A percentile compares a stretch with the other conserved stretches of the same genome.
phyloP scores from a whole-genome alignment of 345 rosid genomes.

The Citrus medica region DNA sequence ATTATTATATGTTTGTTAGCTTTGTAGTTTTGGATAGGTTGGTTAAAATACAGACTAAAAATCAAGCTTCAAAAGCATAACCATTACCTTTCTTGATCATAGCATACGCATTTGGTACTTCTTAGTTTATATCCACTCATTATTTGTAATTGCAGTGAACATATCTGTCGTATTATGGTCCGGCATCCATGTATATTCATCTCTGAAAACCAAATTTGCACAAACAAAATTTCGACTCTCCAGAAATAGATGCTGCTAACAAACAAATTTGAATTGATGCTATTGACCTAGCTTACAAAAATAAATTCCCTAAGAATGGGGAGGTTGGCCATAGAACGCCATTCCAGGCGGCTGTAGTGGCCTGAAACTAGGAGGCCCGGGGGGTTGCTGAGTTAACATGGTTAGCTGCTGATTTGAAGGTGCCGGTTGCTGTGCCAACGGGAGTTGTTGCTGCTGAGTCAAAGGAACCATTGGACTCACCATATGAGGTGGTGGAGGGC shows the following conservation, averaged over 20 bases:
- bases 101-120: too few relatives aligned
- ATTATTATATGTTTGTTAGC: too few relatives aligned
- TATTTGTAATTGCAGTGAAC: too few relatives aligned
- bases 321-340: slow-evolving; percentile 56
- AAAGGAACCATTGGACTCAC: slow-evolving; percentile 48
- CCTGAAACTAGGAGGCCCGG: slow-evolving; percentile 51
- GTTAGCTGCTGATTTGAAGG: slow-evolving; percentile 25
- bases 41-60: background rate
- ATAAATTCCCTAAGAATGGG: slow-evolving; percentile 45
- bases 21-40: background rate
- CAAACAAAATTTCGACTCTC: slow-evolving; percentile 18
- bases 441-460: slow-evolving; percentile 38
- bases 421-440: slow-evolving; percentile 24
- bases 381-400: slow-evolving; percentile 35
- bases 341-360: slow-evolving; percentile 73
- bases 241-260: background rate
- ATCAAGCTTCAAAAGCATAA: background rate
- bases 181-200: background rate
- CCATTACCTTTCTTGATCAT: too few relatives aligned
- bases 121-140: too few relatives aligned
- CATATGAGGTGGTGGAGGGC: slow-evolving; percentile 53
- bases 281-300: slow-evolving; percentile 21
- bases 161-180: background rate
- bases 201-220: slow-evolving; percentile 7
- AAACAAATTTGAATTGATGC: slow-evolving; percentile 6